Percentiles rank a stretch among this genome's conserved stretches.
Conservation (phyloP, 2,329 filamentous ascomycete species). For the Septoria petroselini region DNA sequence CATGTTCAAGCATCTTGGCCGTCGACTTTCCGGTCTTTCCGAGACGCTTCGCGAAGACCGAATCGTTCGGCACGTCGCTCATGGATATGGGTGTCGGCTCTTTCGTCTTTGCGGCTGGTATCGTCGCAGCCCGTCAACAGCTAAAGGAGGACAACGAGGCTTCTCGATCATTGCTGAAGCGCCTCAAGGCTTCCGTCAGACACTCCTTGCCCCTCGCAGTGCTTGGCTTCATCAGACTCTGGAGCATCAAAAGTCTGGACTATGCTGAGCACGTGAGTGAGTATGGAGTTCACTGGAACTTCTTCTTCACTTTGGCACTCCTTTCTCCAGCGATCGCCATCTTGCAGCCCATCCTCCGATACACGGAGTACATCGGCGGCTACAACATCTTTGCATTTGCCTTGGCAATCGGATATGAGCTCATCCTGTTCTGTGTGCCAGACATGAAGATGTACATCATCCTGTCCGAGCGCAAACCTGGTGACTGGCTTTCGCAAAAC, state of each 20-base stretch:
- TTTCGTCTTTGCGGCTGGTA: conserved; percentile 90
- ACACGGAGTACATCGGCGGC: conserved; percentile 59
- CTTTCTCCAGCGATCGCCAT: conserved; percentile 84
- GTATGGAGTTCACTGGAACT: conserved; percentile 99
- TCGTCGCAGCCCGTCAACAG: conserved; percentile 81
- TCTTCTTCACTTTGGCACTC: conserved; percentile 93
- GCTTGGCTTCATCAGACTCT: conserved; percentile 74
- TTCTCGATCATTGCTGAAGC: conserved; percentile 51
- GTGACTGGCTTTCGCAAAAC: conserved; percentile 78
- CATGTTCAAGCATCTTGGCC: conserved; percentile 87
- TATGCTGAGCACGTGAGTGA: conserved; percentile 97
- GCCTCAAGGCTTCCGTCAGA: conserved; percentile 65
- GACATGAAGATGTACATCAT: conserved; percentile 79
- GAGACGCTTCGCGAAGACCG: conserved; percentile 91
- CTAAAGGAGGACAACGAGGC: conserved; percentile 57
- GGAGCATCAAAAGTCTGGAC: conserved; percentile 88
- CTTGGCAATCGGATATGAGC: conserved; percentile 68
- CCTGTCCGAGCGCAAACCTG: conserved; percentile 65
- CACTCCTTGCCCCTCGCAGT: conserved; percentile 80
- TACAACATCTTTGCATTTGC: conserved; percentile 72
- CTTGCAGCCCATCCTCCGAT: conserved; percentile 67
- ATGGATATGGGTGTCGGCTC: conserved; percentile 98
- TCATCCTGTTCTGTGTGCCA: conserved; percentile 67
- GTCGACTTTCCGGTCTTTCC: conserved; percentile 95
- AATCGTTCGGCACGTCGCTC: conserved; percentile 98